phyloP scores from a whole-genome alignment of 345 rosid species.

The Citrus unshiu region DNA sequence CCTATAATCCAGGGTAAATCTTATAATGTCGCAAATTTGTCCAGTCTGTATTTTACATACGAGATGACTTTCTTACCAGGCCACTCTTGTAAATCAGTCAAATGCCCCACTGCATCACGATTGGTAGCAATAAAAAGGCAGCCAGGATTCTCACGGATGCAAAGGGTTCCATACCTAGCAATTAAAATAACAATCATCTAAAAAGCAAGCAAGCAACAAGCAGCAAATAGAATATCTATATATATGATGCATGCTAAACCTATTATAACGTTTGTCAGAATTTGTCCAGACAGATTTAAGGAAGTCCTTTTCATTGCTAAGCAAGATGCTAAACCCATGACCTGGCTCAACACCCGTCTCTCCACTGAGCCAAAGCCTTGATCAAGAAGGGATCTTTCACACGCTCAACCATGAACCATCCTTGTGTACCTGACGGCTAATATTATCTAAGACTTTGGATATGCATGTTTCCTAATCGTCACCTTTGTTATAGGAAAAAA shows the following conservation, averaged over 20 bases:
- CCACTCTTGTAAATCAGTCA: slow-evolving; percentile 91
- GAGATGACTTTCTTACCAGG: slow-evolving; percentile 49
- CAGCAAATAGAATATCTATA: not conserved
- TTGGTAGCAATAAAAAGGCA: slow-evolving; percentile 92
- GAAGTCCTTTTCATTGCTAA: not conserved
- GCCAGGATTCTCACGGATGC: slow-evolving; percentile 91
- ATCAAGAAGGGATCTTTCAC: not conserved
- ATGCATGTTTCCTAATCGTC: not conserved
- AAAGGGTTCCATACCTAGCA: slow-evolving; percentile 83
- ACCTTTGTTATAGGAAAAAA: not conserved
- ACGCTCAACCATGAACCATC: not conserved
- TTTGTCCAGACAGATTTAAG: not conserved
- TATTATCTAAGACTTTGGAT: not conserved
- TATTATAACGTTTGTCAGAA: not conserved
- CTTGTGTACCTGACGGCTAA: not conserved
- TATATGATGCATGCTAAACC: not conserved
- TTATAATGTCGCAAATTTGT: slow-evolving; percentile 2
- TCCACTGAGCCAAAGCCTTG: not conserved
- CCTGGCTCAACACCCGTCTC: not conserved
- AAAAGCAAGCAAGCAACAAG: slow-evolving; percentile 4
- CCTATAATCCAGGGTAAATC: slow-evolving; percentile 44
- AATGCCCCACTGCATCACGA: slow-evolving; percentile 83
- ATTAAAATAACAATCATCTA: slow-evolving; percentile 9
- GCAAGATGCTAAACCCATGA: not conserved
- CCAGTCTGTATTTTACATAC: not conserved